Evolutionary conservation across 164 flowering plant genomes (phyloP), one percentile per base, ranked within the genome.

Genomic region (Macadamia tetraphylla): DNA sequence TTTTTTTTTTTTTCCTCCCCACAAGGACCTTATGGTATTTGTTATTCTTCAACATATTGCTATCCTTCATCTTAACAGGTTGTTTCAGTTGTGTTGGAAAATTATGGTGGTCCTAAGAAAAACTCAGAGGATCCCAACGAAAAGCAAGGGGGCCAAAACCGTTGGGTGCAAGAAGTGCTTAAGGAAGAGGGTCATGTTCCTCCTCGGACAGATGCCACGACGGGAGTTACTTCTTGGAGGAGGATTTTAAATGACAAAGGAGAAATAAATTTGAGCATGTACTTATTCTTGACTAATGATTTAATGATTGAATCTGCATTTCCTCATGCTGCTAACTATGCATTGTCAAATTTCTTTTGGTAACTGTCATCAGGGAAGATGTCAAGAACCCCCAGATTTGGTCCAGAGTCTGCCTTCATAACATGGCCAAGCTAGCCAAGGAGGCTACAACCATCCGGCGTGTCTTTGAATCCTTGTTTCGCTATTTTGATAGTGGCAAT

Each of bases 401-500:
- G 99, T 88, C 98, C 30, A 83, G 84, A 74, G 88, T 89, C 71
- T 92, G 96, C 81, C 74, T 95, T 66, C 84, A 86, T 65, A 95
- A 89, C 78, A 95, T 95, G 96, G 96, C 94, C 61, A 87, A 79
- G 81, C 80, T 90, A 29, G 97, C 91, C 61, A 92, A 86, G 85
- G 99, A 92, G 77, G 97, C 87, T 6, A 92, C 97, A 61, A 92
- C 96, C 15, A 78, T 82, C 51, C 82, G 99, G 15, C 97, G 94
- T 65, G 87, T 95, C 56, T 70, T 91, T 62, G 98, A 95, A 59
- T 89, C 96, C 60, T 77, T 95, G 73, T 92, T 95, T 74, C 96
- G 94, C 67, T 87, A 87, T 78, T 89, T 95, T 67, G 98, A 92
- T 73, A 78, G 73, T 65, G 86, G 77, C 44, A 82, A 81, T 77